These are phyloP conservation scores for Cystoderma amianthinum DNA, from an alignment of 768 basidiomycete genomes.

Conservation along the genomic window DNA sequence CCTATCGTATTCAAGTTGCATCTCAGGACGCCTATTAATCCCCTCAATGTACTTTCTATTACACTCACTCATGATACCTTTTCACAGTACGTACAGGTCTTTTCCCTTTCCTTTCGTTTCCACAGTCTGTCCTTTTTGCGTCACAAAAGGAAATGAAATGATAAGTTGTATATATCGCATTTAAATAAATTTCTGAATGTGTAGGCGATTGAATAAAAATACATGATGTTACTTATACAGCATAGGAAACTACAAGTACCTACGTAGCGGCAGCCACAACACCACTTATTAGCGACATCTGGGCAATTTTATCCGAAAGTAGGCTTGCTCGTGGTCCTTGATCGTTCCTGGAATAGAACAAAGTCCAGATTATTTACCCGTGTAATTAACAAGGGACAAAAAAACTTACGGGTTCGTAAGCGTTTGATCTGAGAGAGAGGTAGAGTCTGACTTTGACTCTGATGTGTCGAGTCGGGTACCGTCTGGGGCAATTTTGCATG, in stretches of 20 bases:
- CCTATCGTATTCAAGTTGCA: background rate
- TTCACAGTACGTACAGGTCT: no score
- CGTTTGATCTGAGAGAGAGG: slow-evolving; percentile 3
- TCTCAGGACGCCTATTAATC: background rate
- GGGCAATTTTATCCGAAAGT: background rate
- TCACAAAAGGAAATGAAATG: no score
- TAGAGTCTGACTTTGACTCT: slow-evolving; percentile 4
- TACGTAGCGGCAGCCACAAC: no score
- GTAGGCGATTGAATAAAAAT: no score
- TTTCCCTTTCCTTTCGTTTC: no score
- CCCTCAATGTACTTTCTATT: background rate
- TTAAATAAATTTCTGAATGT: no score
- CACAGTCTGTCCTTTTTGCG: no score
- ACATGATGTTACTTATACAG: no score
- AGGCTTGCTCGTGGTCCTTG: slow-evolving; percentile 1
- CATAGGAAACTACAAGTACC: no score
- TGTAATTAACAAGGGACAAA: no score
- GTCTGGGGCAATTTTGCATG: slow-evolving; percentile 49
- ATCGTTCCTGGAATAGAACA: background rate
- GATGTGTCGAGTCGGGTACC: slow-evolving; percentile 33
- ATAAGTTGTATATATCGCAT: no score
- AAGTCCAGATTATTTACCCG: slow-evolving; percentile 1
- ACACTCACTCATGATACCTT: background rate
- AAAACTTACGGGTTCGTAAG: no score
- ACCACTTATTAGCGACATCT: background rate